A percentile compares a stretch with the other conserved stretches of the same genome.
Evolutionary conservation across 768 basidiomycete species (phyloP).

Genomic region (Rhodotorula diobovata): DNA sequence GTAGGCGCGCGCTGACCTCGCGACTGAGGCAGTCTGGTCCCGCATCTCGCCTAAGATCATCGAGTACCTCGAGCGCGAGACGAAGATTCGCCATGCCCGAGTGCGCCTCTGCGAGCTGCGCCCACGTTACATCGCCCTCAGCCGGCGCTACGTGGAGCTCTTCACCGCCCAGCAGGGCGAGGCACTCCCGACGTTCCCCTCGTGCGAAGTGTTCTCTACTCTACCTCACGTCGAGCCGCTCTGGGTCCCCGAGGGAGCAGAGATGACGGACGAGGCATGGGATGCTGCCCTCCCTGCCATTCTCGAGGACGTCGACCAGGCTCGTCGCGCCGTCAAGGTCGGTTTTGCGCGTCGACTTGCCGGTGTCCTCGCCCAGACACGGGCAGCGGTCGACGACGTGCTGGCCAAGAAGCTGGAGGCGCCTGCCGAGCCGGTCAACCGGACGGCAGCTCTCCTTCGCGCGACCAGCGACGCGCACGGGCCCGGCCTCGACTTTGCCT

Average conservation of each 20-base stretch:
- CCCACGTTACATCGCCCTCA: not conserved
- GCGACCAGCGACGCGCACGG: too few species aligned
- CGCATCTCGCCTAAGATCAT: not conserved
- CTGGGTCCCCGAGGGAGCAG: not conserved
- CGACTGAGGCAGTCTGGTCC: not conserved
- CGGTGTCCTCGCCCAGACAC: not conserved
- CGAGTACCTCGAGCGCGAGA: not conserved
- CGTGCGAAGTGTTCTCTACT: not conserved
- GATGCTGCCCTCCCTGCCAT: not conserved
- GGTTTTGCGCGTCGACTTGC: not conserved
- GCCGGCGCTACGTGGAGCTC: not conserved
- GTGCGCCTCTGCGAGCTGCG: not conserved
- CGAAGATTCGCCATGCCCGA: not conserved
- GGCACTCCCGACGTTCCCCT: not conserved
- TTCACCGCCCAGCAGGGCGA: not conserved
- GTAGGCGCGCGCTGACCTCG: not conserved
- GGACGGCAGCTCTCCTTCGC: not conserved
- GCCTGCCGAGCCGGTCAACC: not conserved
- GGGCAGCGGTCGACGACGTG: not conserved
- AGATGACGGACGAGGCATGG: not conserved
- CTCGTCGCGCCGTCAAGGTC: not conserved
- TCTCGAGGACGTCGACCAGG: not conserved
- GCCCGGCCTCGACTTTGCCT: not conserved
- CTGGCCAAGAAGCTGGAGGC: not conserved
- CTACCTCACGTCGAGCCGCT: not conserved